Percentiles rank a stretch among this genome's conserved stretches.
phyloP scores from a whole-genome alignment of 345 rosid genomes.

The Eutrema yunnanense region DNA sequence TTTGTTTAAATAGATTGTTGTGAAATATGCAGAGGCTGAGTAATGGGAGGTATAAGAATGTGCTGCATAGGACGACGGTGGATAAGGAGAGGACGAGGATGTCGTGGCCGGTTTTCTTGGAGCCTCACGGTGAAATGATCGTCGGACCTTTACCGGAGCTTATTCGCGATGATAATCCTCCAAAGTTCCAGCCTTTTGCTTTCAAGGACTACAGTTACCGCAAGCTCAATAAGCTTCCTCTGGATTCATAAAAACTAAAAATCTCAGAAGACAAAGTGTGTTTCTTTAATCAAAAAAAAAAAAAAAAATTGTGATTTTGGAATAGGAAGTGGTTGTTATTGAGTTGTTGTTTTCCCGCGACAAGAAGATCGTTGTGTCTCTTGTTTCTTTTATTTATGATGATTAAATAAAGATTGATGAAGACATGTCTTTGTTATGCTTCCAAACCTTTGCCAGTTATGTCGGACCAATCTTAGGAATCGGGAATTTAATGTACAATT shows the following conservation, averaged over 20 bases:
- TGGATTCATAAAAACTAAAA: slow-evolving; percentile 1
- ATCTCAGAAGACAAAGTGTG: background rate
- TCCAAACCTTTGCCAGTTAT: background rate
- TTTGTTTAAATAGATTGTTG: background rate
- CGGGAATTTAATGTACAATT: background rate
- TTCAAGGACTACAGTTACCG: slow-evolving; percentile 69
- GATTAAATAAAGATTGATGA: slow-evolving; percentile 3
- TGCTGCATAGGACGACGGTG: slow-evolving; percentile 70
- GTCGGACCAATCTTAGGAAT: slow-evolving; percentile 1
- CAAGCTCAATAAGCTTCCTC: slow-evolving; percentile 75
- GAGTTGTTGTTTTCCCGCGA: slow-evolving; percentile 16
- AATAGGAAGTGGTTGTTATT: slow-evolving; percentile 1
- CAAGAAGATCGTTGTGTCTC: background rate
- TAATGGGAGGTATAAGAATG: slow-evolving; percentile 64
- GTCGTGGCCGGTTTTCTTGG: slow-evolving; percentile 98
- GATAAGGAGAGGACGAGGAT: slow-evolving; percentile 63
- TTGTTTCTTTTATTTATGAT: background rate
- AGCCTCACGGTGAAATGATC: slow-evolving; percentile 56
- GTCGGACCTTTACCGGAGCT: slow-evolving; percentile 69
- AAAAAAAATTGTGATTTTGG: background rate
- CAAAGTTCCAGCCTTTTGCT: slow-evolving; percentile 54
- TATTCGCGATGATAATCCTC: slow-evolving; percentile 33
- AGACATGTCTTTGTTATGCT: slow-evolving; percentile 8
- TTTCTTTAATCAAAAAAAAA: no score
- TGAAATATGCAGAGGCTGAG: slow-evolving; percentile 51